These are phyloP conservation scores for Fusarium guadeloupense DNA, from an alignment of 2,329 filamentous ascomycete species.

Conservation along the genomic window DNA sequence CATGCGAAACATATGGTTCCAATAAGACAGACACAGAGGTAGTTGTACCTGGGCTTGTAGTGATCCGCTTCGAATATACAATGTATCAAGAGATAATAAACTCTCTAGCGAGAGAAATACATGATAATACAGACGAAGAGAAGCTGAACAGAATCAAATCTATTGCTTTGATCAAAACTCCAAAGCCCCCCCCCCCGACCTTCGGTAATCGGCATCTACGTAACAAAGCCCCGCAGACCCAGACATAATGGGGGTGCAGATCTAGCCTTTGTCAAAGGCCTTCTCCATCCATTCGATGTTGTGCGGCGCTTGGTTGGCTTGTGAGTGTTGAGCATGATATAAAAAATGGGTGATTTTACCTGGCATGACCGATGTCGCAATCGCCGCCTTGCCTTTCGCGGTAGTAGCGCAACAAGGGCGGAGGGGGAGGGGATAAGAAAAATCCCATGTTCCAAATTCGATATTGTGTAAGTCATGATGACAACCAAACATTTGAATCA, in stretches of 20 bases:
- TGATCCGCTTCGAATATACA: not conserved
- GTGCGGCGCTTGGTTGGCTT: conserved; percentile 18
- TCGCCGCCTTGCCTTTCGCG: conserved; percentile 38
- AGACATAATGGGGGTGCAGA: conserved; percentile 8
- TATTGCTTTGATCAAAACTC: conserved; percentile 10
- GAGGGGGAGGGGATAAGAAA: no score
- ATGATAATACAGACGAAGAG: no score
- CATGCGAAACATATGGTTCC: conserved; percentile 18
- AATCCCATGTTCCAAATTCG: no score
- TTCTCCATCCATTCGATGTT: conserved; percentile 30
- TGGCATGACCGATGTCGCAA: conserved; percentile 42
- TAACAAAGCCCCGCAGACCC: not conserved
- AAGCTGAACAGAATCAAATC: not conserved
- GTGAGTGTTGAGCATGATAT: conserved; percentile 20
- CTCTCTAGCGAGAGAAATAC: not conserved
- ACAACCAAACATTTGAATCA: not conserved
- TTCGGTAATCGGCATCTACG: conserved; percentile 30
- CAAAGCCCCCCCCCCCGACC: not conserved
- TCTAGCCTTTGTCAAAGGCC: conserved; percentile 1
- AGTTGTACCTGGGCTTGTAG: not conserved
- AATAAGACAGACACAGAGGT: no score
- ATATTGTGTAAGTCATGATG: not conserved
- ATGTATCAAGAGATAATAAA: not conserved
- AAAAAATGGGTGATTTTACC: conserved; percentile 18
- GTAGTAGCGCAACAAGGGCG: conserved; percentile 30